Percentiles rank a stretch among this genome's conserved stretches.
phyloP scores from a whole-genome alignment of 441 rosid species.

The Pelargonium citronellum region DNA sequence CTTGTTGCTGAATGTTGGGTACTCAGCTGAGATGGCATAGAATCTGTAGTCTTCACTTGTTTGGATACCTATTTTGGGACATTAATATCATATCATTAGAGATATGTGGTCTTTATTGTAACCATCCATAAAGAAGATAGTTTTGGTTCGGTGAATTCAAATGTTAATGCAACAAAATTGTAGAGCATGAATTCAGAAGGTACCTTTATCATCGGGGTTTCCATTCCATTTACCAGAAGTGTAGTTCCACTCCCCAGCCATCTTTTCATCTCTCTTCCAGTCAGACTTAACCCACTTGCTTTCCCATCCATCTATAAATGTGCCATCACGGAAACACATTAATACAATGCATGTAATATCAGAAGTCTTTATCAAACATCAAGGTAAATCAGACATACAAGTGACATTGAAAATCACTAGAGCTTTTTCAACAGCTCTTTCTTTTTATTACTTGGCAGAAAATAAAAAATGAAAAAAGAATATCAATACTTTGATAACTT shows the following conservation, averaged over 20 bases:
- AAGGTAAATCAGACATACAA: background rate
- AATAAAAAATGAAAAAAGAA: too few relatives aligned
- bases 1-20: conserved; percentile 84
- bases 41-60: conserved; percentile 84
- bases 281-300: conserved; percentile 81
- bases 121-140: background rate
- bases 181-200: background rate
- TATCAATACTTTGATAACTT: too few relatives aligned
- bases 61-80: conserved; percentile 57
- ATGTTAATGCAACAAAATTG: background rate
- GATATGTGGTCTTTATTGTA: background rate
- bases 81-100: background rate
- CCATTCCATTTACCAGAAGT: conserved; percentile 91
- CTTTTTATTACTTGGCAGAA: too few relatives aligned
- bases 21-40: conserved; percentile 91
- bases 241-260: conserved; percentile 81
- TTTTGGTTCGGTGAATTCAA: background rate
- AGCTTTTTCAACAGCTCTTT: too few relatives aligned
- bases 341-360: background rate
- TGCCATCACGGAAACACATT: background rate
- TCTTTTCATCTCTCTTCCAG: conserved; percentile 79
- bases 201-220: conserved; percentile 80
- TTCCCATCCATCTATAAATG: conserved; percentile 75
- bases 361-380: conserved; percentile 7
- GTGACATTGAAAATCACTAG: background rate